These are phyloP conservation scores for Vitis riparia DNA, from an alignment of 164 flowering plant genomes.

Conservation along the genomic window DNA sequence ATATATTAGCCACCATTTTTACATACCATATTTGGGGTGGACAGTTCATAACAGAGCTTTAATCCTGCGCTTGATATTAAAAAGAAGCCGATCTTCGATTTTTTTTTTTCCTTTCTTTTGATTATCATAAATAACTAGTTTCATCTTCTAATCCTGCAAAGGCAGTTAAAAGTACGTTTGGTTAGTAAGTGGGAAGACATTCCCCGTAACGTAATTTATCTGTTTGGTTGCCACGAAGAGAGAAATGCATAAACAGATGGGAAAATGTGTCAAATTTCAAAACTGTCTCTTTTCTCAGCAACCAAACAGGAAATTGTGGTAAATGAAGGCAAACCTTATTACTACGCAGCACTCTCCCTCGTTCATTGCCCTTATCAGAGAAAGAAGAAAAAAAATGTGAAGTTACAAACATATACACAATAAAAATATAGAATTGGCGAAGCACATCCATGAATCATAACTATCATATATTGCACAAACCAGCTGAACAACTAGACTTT, in stretches of 20 bases:
- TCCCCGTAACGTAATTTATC: not conserved
- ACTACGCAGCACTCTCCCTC: not conserved
- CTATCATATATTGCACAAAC: not conserved
- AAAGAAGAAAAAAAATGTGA: not conserved
- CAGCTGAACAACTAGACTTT: constrained; percentile 30
- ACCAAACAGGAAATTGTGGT: not conserved
- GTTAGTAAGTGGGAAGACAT: not conserved
- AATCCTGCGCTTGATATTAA: too few relatives aligned
- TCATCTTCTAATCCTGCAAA: not conserved
- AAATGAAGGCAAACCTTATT: not conserved
- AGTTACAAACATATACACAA: constrained; percentile 2
- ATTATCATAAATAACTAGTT: not conserved
- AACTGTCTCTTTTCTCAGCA: not conserved
- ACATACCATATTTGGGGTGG: too few relatives aligned
- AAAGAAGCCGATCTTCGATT: too few relatives aligned
- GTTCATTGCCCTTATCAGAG: not conserved
- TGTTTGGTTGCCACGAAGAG: not conserved
- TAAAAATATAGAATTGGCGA: not conserved
- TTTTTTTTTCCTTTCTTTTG: too few relatives aligned
- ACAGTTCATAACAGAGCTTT: too few relatives aligned
- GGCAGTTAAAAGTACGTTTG: not conserved
- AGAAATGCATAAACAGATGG: not conserved
- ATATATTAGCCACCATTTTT: too few relatives aligned
- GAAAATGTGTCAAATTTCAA: not conserved
- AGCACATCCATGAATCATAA: not conserved